phyloP scores from a whole-genome alignment of 73 alveolate species.

The Paramecium tetraurelia region DNA sequence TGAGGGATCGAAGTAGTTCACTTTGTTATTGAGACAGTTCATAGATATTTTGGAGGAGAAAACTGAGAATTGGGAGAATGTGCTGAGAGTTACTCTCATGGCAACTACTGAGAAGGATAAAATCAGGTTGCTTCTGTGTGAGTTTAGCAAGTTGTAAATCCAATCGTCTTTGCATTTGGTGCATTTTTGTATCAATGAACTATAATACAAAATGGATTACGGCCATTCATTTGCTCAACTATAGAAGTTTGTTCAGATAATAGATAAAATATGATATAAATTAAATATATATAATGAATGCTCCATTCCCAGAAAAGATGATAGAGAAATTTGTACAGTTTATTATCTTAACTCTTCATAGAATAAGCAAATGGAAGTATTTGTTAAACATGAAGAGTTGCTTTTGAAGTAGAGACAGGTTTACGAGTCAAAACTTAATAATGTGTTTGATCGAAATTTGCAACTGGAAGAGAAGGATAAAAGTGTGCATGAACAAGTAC shows the following conservation, averaged over 20 bases:
- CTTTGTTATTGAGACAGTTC: neutral
- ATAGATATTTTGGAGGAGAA: neutral
- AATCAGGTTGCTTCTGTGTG: neutral
- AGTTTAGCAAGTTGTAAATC: neutral
- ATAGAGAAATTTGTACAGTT: constrained; percentile 29
- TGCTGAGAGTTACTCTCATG: neutral
- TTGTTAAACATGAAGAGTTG: constrained; percentile 4
- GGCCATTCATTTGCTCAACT: neutral
- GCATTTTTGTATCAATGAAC: neutral
- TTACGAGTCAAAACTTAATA: neutral
- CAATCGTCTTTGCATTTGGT: neutral
- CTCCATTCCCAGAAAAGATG: constrained; percentile 26
- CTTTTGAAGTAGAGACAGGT: neutral
- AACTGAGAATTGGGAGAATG: neutral
- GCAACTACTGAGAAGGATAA: neutral
- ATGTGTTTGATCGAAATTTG: neutral
- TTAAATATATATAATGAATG: neutral
- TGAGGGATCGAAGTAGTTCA: neutral
- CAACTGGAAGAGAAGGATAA: neutral
- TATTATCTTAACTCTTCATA: neutral
- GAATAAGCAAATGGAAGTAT: constrained; percentile 3
- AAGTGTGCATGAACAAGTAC: neutral
- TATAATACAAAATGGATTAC: neutral
- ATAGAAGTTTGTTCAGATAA: neutral
- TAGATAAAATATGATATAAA: neutral